Base-by-base conservation (phyloP, 257 asterid genomes). In the Rhazya stricta region DNA sequence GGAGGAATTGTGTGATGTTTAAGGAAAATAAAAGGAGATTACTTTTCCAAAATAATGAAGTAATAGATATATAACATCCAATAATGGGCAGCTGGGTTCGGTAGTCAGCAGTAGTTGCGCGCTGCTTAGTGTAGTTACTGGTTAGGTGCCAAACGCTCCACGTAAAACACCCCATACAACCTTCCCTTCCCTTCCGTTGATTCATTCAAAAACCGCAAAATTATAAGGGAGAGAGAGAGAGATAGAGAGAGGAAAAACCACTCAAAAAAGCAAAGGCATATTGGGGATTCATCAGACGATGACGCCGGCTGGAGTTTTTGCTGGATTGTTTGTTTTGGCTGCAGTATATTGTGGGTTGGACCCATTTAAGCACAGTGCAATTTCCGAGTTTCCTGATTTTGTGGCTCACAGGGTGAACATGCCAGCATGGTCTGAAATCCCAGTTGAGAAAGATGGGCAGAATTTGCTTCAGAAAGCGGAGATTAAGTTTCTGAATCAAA, bases 311-410 rank as follows among this genome's bases (percentile, higher is more conserved):
- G 71, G 83, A 67, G 34, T 88, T 27, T 51, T 89, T 74, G 86
- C 94, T 71, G 91, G 74, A 9, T 18, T 84, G 10, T 84, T 76
- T 77, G 84, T 91, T 73, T 69, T 87, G 42, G 6, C 90, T 74
- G 98, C 98, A 21, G 81, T 87, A 5, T 91, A 94, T 88, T 90
- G 97, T 85, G 97, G 91, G 54, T 78, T 90, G 5, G 98, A 94
- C 87, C 98, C 98, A 9, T 94, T 89, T 71, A 75, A 76, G 15
- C 92, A 94, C 79, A 86, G 90, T 36, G 86, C 94, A 5, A 86
- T 92, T 3, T 86, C 90, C 68, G 90, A 69, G 0, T 88, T 91
- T 77, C 96, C 96, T 3, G 85, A 88, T 34, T 90, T 92, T 83
- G 86, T 84, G 79, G 73, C 96, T 69, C 81, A 89, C 65, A 76